Base-by-base conservation (phyloP, 169 alveolate genomes). In the Toxoplasma gondii region DNA sequence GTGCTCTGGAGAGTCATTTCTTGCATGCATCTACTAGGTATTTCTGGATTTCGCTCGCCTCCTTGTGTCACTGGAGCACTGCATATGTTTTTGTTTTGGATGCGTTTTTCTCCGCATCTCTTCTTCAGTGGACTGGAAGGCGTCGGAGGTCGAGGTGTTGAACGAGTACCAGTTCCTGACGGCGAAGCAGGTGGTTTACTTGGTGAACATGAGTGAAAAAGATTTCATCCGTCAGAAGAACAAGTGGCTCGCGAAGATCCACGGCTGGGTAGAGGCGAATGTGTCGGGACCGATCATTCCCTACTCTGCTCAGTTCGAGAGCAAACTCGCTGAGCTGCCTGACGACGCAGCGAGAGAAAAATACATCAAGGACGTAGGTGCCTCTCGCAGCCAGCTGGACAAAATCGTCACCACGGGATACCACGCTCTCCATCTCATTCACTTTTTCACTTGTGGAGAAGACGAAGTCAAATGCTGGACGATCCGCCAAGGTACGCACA, bases 391-490 rank as follows among this genome's bases (percentile, higher is more conserved):
- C 95, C 97, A 96, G 98, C 95, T 99, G 54, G 98, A 98, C 94
- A 99, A 98, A 97, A 98, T 99, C 84, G 98, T 99, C 69, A 97
- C 98, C 84, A 98, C 99, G 43, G 99, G 99, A 17, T 99, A 99
- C 96, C 96, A 97, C 54, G 98, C 99, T 83, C 94, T 98, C 84
- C 96, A 99, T 94, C 97, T 99, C 80, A 98, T 99, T 69, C 99
- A 99, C 97, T 99, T 98, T 97, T 99, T 99, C 98, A 99, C 99
- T 45, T 99, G 99, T 94, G 99, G 99, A 39, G 99, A 99, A 87
- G 99, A 99, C 97, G 99, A 99, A 95, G 99, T 99, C 74, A 98
- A 98, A 69, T 99, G 99, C 97, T 99, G 99, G 99, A 93, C 97
- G 54, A 92, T 95, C 43, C 93, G 96, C 34, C 67, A 70, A 58